Evolutionary conservation across 257 asterid species (phyloP), one percentile per base, ranked within the genome.

Genomic region (Ajuga chamaepitys): DNA sequence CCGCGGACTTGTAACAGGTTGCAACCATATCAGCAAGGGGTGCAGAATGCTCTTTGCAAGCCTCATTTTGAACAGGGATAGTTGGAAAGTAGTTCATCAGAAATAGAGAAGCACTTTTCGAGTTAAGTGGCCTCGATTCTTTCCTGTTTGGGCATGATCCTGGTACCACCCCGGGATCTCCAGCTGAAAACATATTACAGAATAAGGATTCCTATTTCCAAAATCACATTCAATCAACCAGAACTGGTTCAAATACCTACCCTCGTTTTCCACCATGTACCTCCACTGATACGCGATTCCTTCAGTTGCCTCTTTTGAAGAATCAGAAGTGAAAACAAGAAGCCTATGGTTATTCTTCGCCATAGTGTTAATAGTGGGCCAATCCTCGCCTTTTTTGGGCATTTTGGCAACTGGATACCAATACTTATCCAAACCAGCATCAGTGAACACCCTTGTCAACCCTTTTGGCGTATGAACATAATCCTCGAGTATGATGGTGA

Each of bases 281-380:
- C 70, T 89, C 99, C 99, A 93, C 70, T 93, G 97, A 70, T 89
- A 87, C 25, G 99, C 95, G 41, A 93, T 77, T 72, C 91, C 99
- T 86, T 93, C 99, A 38, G 69, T 52, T 16, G 90, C 82, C 79
- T 93, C 99, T 68, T 93, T 89, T 3, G 95, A 87, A 47, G 96
- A 80, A 82, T 93, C 99, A 59, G 97, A 93, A 53, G 99, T 93
- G 65, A 93, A 93, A 83, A 93, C 99, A 11, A 93, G 74, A 57
- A 89, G 65, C 50, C 97, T 86, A 42, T 89, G 48, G 71, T 89
- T 93, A 44, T 81, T 73, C 68, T 79, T 83, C 24, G 80, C 86
- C 97, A 93, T 93, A 58, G 66, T 85, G 70, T 77, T 77, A 38
- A 87, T 78, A 14, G 82, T 80, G 32, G 95, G 97, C 99, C 99